phyloP scores from a whole-genome alignment of 2,329 filamentous ascomycete genomes.

The Nigrospora oryzae region DNA sequence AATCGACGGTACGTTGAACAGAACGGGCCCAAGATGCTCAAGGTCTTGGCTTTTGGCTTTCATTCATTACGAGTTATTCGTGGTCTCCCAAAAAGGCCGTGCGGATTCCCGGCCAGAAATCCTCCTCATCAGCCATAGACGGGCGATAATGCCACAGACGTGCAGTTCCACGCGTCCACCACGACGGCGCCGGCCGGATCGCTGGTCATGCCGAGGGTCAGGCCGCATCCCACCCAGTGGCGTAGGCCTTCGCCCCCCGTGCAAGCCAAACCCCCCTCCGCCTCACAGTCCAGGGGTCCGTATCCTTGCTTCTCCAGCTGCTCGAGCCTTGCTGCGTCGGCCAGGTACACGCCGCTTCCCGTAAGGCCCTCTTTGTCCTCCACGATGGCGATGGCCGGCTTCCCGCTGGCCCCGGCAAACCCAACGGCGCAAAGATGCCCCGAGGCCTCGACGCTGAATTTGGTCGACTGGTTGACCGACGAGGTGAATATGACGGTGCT shows the following conservation, averaged over 20 bases:
- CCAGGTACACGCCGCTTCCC: conserved; percentile 17
- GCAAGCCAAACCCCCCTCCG: conserved; percentile 11
- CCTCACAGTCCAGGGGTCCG: conserved; percentile 11
- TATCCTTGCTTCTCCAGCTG: conserved; percentile 14
- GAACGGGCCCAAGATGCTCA: too few relatives aligned
- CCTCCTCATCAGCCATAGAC: conserved; percentile 6
- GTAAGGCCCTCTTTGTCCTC: conserved; percentile 8
- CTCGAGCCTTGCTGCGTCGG: conserved; percentile 11
- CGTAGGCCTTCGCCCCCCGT: conserved; percentile 8
- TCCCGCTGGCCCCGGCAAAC: conserved; percentile 7
- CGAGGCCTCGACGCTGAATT: conserved; percentile 15
- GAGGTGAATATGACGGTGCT: conserved; percentile 17
- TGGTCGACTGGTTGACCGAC: conserved; percentile 7
- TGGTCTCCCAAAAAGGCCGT: too few relatives aligned
- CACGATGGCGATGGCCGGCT: conserved; percentile 15
- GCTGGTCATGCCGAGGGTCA: conserved; percentile 17
- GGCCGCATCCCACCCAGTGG: conserved; percentile 19
- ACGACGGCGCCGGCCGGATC: conserved; percentile 14
- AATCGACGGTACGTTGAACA: too few relatives aligned
- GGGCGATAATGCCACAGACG: conserved; percentile 8
- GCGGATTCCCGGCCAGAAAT: too few relatives aligned
- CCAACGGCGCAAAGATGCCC: conserved; percentile 19
- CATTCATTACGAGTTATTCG: too few relatives aligned
- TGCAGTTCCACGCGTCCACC: conserved; percentile 17
- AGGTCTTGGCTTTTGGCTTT: too few relatives aligned